phyloP scores from a whole-genome alignment of 2,329 filamentous ascomycete genomes.

The Colletotrichum cereale region DNA sequence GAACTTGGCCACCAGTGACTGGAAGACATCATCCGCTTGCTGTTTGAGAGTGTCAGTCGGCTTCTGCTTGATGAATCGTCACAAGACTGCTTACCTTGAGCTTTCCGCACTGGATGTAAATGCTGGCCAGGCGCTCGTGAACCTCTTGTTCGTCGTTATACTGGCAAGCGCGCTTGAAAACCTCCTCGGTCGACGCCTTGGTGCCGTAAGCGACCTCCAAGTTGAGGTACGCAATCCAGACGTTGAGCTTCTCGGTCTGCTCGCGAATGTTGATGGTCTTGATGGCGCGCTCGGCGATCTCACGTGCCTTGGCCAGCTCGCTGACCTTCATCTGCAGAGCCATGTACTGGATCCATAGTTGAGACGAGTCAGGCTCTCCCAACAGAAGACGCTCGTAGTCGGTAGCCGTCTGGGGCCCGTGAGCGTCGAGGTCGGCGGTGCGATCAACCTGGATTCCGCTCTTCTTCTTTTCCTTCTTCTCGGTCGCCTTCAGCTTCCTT shows the following conservation, averaged over 20 bases:
- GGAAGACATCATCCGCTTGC: constrained; percentile 91
- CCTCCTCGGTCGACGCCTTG: constrained; percentile 83
- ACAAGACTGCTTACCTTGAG: constrained; percentile 73
- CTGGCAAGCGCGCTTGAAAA: constrained; percentile 92
- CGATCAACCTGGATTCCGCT: constrained; percentile 85
- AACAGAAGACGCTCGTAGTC: constrained; percentile 96
- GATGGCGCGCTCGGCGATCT: constrained; percentile 90
- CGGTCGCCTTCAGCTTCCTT: constrained; percentile 42
- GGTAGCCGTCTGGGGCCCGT: constrained; percentile 88
- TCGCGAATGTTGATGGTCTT: constrained; percentile 92
- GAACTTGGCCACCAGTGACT: constrained; percentile 88
- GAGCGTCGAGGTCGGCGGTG: constrained; percentile 90
- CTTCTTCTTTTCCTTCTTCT: constrained; percentile 74
- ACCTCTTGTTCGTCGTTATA: constrained; percentile 94
- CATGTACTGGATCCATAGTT: constrained; percentile 97
- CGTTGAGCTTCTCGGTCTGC: constrained; percentile 91
- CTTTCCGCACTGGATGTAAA: constrained; percentile 94
- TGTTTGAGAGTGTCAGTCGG: constrained; percentile 53
- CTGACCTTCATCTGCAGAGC: constrained; percentile 96
- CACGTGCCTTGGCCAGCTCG: constrained; percentile 88
- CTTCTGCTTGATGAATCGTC: background rate
- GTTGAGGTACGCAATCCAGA: constrained; percentile 96
- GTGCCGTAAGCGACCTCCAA: constrained; percentile 91
- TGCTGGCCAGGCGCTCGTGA: constrained; percentile 89
- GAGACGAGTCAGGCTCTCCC: constrained; percentile 91